phyloP scores from a whole-genome alignment of 2,329 filamentous ascomycete genomes.

The Venturia carpophila region DNA sequence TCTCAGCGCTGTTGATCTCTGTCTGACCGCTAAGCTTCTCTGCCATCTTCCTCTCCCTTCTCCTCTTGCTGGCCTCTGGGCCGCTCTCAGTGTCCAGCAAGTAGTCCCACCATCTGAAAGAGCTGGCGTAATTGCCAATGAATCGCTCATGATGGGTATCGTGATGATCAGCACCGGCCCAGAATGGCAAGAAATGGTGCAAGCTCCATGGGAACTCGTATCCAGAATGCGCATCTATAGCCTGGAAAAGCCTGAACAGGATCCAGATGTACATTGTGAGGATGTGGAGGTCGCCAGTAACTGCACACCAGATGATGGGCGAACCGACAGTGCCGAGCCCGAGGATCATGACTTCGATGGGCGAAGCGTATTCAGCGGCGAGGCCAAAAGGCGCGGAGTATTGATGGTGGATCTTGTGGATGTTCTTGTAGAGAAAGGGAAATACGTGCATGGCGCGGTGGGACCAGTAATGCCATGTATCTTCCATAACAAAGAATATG shows the following conservation, averaged over 20 bases:
- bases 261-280: slow-evolving; percentile 99
- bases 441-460: slow-evolving; percentile 92
- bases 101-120: slow-evolving; percentile 99
- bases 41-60: slow-evolving; percentile 64
- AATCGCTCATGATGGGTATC: slow-evolving; percentile 97
- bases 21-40: slow-evolving; percentile 31
- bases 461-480: slow-evolving; percentile 97
- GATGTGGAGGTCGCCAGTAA: slow-evolving; percentile 85
- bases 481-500: slow-evolving; percentile 92
- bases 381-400: slow-evolving; percentile 97
- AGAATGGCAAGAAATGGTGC: slow-evolving; percentile 93
- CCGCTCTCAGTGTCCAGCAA: slow-evolving; percentile 87
- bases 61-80: slow-evolving; percentile 74
- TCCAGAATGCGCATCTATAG: slow-evolving; percentile 93
- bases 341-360: slow-evolving; percentile 92
- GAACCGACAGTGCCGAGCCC: slow-evolving; percentile 77
- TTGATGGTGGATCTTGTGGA: slow-evolving; percentile 99
- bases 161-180: slow-evolving; percentile 95
- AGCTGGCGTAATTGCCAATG: slow-evolving; percentile 95
- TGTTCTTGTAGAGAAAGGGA: slow-evolving; percentile 77
- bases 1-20: background rate
- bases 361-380: slow-evolving; percentile 94
- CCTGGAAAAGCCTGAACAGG: slow-evolving; percentile 84
- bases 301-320: slow-evolving; percentile 73
- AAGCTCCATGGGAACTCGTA: slow-evolving; percentile 98